These are phyloP conservation scores for Themeda triandra DNA, from an alignment of 176 grass and related monocot species.

Conservation along the genomic window DNA sequence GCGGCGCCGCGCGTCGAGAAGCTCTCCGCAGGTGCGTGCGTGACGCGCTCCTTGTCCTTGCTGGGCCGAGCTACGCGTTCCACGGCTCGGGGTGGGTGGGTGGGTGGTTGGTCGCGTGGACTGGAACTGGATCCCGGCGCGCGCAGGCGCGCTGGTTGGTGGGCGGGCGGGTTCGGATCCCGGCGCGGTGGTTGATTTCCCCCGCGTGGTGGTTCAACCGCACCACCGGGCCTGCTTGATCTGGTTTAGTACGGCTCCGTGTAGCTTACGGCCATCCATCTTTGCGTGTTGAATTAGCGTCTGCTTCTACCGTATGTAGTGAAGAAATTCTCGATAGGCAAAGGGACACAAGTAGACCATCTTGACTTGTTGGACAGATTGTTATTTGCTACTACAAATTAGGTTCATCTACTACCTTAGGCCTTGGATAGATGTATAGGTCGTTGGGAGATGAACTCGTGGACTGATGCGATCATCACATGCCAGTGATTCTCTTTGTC, in stretches of 20 bases:
- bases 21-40: constrained; percentile 58
- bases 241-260: neutral
- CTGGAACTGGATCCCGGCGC: constrained; percentile 1
- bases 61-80: constrained; percentile 11
- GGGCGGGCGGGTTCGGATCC: constrained; percentile 39
- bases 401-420: neutral
- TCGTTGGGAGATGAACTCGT: neutral
- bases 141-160: neutral
- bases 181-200: constrained; percentile 15
- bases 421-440: neutral
- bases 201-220: constrained; percentile 24
- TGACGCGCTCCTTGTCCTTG: neutral
- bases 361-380: neutral
- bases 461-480: neutral
- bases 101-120: neutral
- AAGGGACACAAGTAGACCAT: neutral
- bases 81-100: neutral
- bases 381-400: neutral
- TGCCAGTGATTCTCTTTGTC: constrained; percentile 4
- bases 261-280: neutral
- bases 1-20: constrained; percentile 58
- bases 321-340: neutral
- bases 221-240: constrained; percentile 19
- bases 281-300: neutral
- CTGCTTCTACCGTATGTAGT: too few relatives aligned